Evolutionary conservation across 2,329 filamentous ascomycete genomes (phyloP).

Genomic region (Neofusicoccum ribis): DNA sequence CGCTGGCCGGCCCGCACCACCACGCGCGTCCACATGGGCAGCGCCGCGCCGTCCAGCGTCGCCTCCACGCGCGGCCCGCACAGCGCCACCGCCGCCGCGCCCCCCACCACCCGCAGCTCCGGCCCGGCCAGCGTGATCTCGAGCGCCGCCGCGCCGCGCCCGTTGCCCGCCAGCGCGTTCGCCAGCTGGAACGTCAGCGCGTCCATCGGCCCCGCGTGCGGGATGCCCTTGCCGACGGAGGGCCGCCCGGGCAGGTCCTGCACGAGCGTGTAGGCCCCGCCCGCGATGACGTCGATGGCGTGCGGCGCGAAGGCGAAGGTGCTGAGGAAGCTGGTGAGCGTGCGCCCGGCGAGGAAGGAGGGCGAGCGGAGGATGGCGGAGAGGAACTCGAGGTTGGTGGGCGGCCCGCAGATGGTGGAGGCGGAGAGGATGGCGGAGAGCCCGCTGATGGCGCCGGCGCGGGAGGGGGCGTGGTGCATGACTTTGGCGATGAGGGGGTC

Average conservation of each 20-base stretch:
- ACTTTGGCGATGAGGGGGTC: constrained; percentile 60
- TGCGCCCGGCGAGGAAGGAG: constrained; percentile 52
- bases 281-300: constrained; percentile 58
- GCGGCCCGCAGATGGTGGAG: constrained; percentile 54
- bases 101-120: constrained; percentile 55
- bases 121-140: constrained; percentile 64
- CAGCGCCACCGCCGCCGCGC: constrained; percentile 54
- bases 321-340: constrained; percentile 58
- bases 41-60: constrained; percentile 49
- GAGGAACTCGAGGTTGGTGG: constrained; percentile 60
- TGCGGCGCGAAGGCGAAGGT: constrained; percentile 51
- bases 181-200: constrained; percentile 58
- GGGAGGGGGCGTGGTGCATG: constrained; percentile 53
- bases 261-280: constrained; percentile 59
- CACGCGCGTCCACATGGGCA: constrained; percentile 59
- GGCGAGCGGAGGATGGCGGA: constrained; percentile 49
- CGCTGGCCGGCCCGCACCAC: constrained; percentile 52
- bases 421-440: constrained; percentile 47
- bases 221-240: constrained; percentile 58
- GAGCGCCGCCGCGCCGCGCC: constrained; percentile 52
- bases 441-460: constrained; percentile 45
- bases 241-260: constrained; percentile 62
- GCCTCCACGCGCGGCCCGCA: constrained; percentile 57
- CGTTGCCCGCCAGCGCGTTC: constrained; percentile 62
- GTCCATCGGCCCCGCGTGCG: constrained; percentile 63